Base-by-base conservation (phyloP, 169 alveolate genomes). In the Condylostoma magnum region DNA sequence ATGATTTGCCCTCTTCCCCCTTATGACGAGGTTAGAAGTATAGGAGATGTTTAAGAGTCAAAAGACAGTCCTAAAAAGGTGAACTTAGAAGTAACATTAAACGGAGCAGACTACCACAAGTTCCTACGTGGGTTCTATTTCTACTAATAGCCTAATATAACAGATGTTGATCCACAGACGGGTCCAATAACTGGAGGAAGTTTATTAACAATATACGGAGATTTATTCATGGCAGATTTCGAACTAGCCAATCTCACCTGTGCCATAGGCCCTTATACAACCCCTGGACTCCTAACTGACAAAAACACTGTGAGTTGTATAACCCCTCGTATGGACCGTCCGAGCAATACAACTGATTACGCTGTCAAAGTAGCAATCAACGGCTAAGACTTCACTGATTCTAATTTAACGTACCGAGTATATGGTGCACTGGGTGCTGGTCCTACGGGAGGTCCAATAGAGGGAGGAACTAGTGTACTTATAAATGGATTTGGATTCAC, bases 361-460 rank as follows among this genome's bases (percentile, higher is more conserved):
- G 18, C 36, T 8, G 73, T 63, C 6, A 63, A 44, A 5, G 38
- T 63, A 0, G 56, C 73, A 27, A 43, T 63, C 3, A 63, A 63
- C 18, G 73, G 58, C 22, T 57, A 63, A 44, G 73, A 63, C 33
- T 63, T 22, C 6, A 46, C 73, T 20, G 25, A 20, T n/a, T 43
- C 27, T 41, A 63, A 4, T 58, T 36, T 72, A 60, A 48, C 36
- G 31, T 63, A 54, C 74, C 38, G 71, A 68, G 38, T 83, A 76
- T 52, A 66, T 57, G 34, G 73, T 57, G n/a, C 60, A 41, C 28
- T 81, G 51, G 44, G 51, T 68, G 25, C 72, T 69, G 20, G 69
- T 72, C 95, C 95, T 4, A 83, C 74, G 50, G 76, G 90, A 55
- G 95, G 95, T 6, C 95, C 95, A 37, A 77, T 71, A n/a, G 55